Evolutionary conservation across 2,329 filamentous ascomycete species (phyloP).

Genomic region (Sporothrix schenckii): DNA sequence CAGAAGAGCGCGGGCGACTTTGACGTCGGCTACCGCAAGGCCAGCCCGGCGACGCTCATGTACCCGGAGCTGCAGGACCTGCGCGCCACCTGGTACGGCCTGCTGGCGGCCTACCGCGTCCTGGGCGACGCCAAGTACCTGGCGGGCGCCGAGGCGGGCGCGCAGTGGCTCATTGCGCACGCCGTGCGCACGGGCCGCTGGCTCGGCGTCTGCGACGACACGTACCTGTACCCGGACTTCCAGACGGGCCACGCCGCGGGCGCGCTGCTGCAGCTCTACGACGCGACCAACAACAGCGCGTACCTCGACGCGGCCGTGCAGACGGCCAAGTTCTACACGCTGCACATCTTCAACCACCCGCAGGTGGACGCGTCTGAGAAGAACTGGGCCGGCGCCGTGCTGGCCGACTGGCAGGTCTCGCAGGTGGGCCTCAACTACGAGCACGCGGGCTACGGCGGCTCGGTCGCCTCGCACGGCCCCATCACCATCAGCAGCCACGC

Average conservation of each 20-base stretch:
- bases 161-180: slow-evolving; percentile 29
- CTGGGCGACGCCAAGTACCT: slow-evolving; percentile 30
- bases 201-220: slow-evolving; percentile 33
- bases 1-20: slow-evolving; percentile 31
- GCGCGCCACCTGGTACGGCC: slow-evolving; percentile 34
- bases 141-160: slow-evolving; percentile 29
- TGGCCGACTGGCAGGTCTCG: slow-evolving; percentile 33
- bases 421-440: slow-evolving; percentile 33
- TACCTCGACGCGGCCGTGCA: slow-evolving; percentile 30
- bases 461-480: slow-evolving; percentile 29
- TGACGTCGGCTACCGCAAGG: slow-evolving; percentile 32
- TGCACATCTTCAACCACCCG: slow-evolving; percentile 35
- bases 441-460: slow-evolving; percentile 32
- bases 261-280: slow-evolving; percentile 32
- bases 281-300: slow-evolving; percentile 18
- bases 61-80: slow-evolving; percentile 32
- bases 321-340: slow-evolving; percentile 31
- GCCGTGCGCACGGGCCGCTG: slow-evolving; percentile 31
- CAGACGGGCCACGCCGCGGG: slow-evolving; percentile 29
- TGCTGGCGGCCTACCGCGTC: slow-evolving; percentile 31
- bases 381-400: slow-evolving; percentile 1
- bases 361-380: slow-evolving; percentile 25
- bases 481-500: slow-evolving; percentile 33
- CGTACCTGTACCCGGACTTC: slow-evolving; percentile 32
- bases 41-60: slow-evolving; percentile 28